Base-by-base conservation (phyloP, 176 grass and related monocot genomes). In the Dendrocalamus sinicus region DNA sequence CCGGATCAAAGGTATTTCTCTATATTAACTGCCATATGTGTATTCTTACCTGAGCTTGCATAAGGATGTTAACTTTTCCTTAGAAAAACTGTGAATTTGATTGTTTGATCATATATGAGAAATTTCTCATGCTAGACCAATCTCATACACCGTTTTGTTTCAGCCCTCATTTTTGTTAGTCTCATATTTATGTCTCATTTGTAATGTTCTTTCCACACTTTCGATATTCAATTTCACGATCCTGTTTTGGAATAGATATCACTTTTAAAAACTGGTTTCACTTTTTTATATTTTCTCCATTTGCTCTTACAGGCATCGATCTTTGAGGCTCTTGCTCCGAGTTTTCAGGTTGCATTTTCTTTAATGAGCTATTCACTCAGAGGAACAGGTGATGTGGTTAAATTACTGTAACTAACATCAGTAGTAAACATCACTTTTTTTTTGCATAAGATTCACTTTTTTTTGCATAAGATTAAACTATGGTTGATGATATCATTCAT, bases 271-370 rank as follows among this genome's bases (percentile, higher is more conserved):
- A 75, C 26, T 43, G 22, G 35, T 55, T 58, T 76, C 14, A 8
- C 37, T 11, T 71, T 20, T 74, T 80, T 20, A 91, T 55, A 20
- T 75, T 72, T 69, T 87, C 48, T 76, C 6, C 15, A 71, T 92
- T 88, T 68, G 40, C 74, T 71, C 47, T 83, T 91, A 63, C 95
- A 98, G 93, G 86, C 89, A 74, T 83, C 89, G 90, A 88, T 89
- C 60, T 85, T 90, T 88, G 95, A 95, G 89, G 82, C 87, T 82
- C 85, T 98, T 78, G 86, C 89, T 89, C 89, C 74, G 52, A 92
- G 95, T 92, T 98, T 98, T 89, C 92, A 92, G 84, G 89, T 95
- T 89, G 93, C 93, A 76, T 98, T 98, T 86, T 82, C 91, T 57
- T 85, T 98, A 63, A 95, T 86, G 90, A 87, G 75, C 66, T 50